Evolutionary conservation across 495 filamentous ascomycete genomes (phyloP).

Genomic region (Alectoria sarmentosa): DNA sequence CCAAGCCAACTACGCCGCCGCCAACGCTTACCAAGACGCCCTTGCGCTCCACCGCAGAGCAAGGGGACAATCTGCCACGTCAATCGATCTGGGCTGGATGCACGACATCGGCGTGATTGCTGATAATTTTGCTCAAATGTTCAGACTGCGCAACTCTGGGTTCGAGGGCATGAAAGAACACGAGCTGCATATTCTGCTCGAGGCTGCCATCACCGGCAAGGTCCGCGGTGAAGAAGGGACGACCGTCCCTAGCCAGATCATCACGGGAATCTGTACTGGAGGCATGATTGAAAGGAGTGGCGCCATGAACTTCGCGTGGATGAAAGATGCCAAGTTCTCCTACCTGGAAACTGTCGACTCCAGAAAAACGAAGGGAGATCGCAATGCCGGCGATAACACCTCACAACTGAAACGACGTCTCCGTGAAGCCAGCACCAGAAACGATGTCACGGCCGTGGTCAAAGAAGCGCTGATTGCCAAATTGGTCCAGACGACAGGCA

Average conservation of each 20-base stretch:
- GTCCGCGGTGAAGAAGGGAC: conserved; percentile 19
- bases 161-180: conserved; percentile 19
- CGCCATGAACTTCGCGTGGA: not conserved
- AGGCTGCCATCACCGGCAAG: conserved; percentile 8
- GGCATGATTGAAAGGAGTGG: conserved; percentile 1
- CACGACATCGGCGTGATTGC: conserved; percentile 37
- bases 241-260: not conserved
- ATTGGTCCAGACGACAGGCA: not conserved
- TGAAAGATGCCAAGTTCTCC: not conserved
- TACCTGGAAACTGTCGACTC: not conserved
- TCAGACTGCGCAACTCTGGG: not conserved
- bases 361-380: not conserved
- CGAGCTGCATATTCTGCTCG: conserved; percentile 24
- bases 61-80: conserved; percentile 29
- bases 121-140: conserved; percentile 2
- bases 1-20: conserved; percentile 42
- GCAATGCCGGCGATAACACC: not conserved
- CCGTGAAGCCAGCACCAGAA: not conserved
- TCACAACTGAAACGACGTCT: not conserved
- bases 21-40: conserved; percentile 38
- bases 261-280: not conserved
- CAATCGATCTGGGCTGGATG: conserved; percentile 39
- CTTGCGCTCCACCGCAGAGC: conserved; percentile 37
- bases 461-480: not conserved
- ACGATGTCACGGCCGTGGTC: not conserved